A percentile compares a stretch with the other conserved stretches of the same genome.
Conservation (phyloP, 148 eudicot genomes). For the Rheum nobile region DNA sequence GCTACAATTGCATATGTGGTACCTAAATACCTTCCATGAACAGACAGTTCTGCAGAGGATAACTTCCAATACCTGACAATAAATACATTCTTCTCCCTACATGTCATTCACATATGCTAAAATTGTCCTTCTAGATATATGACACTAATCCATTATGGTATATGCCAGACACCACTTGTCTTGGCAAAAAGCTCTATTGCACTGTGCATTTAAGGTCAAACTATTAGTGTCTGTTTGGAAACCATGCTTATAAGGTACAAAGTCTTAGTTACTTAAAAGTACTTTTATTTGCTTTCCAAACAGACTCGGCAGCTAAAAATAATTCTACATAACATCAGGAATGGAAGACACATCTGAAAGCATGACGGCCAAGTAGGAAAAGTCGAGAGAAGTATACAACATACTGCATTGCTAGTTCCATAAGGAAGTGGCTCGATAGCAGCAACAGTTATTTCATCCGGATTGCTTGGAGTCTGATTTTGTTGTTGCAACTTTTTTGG, state of each 20-base stretch:
- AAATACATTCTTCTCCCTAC: not conserved
- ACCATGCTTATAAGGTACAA: not conserved
- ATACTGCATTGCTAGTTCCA: constrained; percentile 78
- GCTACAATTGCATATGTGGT: not conserved
- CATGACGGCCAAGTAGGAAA: not conserved
- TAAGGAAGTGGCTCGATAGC: constrained; percentile 63
- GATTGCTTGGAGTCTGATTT: constrained; percentile 15
- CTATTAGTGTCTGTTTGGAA: not conserved
- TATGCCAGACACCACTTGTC: not conserved
- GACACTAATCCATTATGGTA: not conserved
- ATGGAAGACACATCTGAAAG: not conserved
- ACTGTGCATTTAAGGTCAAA: not conserved
- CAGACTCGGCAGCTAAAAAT: no score
- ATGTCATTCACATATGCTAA: not conserved
- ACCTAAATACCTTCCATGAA: not conserved
- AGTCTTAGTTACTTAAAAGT: not conserved
- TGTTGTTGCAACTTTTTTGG: constrained; percentile 41
- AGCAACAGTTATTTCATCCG: constrained; percentile 35
- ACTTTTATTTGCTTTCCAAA: not conserved
- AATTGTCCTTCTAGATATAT: not conserved
- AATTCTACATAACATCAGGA: not conserved
- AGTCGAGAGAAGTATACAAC: constrained; percentile 10
- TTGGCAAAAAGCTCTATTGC: not conserved
- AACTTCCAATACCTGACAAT: not conserved
- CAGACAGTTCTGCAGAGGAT: not conserved